Percentiles rank a stretch among this genome's conserved stretches.
phyloP scores from a whole-genome alignment of 345 rosid genomes.

The Rhodamnia rubescens region DNA sequence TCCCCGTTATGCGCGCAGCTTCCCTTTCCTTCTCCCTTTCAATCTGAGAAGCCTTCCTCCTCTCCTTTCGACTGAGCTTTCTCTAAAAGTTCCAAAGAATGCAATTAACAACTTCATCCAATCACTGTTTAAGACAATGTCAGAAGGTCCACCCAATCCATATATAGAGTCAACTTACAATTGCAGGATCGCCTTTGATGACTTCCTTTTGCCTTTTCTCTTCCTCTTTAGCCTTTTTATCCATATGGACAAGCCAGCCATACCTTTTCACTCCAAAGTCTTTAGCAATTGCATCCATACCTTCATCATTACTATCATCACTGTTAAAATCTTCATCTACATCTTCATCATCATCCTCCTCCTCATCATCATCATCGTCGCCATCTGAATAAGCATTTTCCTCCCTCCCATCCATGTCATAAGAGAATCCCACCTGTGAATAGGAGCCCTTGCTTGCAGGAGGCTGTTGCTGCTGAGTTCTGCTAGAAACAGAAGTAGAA shows the following conservation, averaged over 20 bases:
- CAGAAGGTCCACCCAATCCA: neutral
- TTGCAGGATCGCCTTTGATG: constrained; percentile 94
- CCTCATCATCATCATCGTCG: constrained; percentile 46
- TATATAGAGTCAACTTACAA: constrained; percentile 43
- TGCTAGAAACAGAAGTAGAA: constrained; percentile 1
- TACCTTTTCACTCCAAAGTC: constrained; percentile 89
- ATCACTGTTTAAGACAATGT: neutral
- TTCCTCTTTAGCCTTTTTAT: constrained; percentile 89
- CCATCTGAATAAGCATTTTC: constrained; percentile 42
- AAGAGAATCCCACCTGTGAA: constrained; percentile 92
- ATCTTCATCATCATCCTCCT: constrained; percentile 71
- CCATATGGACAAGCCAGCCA: constrained; percentile 99
- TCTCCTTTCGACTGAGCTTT: constrained; percentile 94
- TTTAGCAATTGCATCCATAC: constrained; percentile 83
- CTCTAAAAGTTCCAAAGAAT: constrained; percentile 36
- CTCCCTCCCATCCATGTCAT: constrained; percentile 60
- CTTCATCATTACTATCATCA: constrained; percentile 89
- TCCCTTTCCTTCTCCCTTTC: constrained; percentile 94
- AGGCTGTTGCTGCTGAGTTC: constrained; percentile 52
- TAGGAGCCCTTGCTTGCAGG: constrained; percentile 70
- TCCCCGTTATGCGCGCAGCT: constrained; percentile 53
- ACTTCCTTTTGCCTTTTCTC: constrained; percentile 89
- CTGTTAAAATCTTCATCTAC: constrained; percentile 90
- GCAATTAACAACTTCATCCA: neutral
- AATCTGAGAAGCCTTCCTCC: constrained; percentile 89